These are phyloP conservation scores for Epichloe gansuensis DNA, from an alignment of 2,329 filamentous ascomycete genomes.

Conservation along the genomic window DNA sequence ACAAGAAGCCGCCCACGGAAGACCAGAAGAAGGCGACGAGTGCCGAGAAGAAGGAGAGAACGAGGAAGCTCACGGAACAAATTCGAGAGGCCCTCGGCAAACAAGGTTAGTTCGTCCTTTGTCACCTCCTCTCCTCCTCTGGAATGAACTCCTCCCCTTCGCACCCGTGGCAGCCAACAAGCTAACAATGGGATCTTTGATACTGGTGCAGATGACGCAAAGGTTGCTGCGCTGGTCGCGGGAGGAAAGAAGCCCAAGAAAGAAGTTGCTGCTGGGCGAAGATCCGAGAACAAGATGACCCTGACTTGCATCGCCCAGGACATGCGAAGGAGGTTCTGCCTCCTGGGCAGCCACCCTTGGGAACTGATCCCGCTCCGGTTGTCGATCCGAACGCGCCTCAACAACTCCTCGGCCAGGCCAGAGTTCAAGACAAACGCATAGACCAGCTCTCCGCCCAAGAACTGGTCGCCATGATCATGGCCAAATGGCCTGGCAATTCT, in stretches of 20 bases:
- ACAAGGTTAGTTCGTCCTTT: neutral
- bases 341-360: neutral
- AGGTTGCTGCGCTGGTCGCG: neutral
- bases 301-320: slow-evolving; percentile 1
- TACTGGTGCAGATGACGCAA: neutral
- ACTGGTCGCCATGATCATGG: neutral
- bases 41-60: neutral
- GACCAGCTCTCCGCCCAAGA: neutral
- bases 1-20: slow-evolving; percentile 1
- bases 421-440: slow-evolving; percentile 1
- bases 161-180: too few relatives aligned
- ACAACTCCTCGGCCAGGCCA: neutral
- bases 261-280: neutral
- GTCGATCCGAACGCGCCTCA: too few relatives aligned
- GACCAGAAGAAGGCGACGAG: neutral
- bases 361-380: neutral
- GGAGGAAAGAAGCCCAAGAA: neutral
- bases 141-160: too few relatives aligned
- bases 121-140: neutral
- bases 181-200: too few relatives aligned
- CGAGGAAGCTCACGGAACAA: neutral
- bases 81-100: neutral
- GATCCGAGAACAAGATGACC: slow-evolving; percentile 1
- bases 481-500: neutral
- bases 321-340: neutral